These are phyloP conservation scores for Leptographium lundbergii DNA, from an alignment of 2,329 filamentous ascomycete species.

Conservation along the genomic window DNA sequence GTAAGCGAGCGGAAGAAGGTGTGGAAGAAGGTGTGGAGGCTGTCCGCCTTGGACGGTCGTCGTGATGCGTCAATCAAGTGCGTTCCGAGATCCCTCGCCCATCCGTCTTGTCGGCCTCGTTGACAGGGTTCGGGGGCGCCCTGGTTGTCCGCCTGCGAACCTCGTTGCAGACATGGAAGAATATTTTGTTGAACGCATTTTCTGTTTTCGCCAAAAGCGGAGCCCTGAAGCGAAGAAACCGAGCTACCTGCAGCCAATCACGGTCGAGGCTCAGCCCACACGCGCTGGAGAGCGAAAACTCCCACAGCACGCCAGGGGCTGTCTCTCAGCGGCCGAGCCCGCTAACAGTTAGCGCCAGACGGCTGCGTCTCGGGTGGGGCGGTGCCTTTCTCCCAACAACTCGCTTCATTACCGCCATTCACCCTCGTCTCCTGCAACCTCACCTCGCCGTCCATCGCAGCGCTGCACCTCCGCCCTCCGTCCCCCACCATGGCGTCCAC, in stretches of 20 bases:
- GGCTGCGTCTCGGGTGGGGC: not conserved
- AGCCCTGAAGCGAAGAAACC: not conserved
- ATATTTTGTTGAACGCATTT: not conserved
- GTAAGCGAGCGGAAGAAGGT: not conserved
- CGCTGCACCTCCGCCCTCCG: not conserved
- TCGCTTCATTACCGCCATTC: not conserved
- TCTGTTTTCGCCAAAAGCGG: not conserved
- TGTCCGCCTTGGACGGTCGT: not conserved
- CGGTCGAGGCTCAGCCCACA: not conserved
- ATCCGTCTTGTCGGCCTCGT: not conserved
- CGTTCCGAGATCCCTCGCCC: not conserved
- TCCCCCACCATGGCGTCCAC: constrained; percentile 38
- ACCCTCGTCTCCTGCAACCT: not conserved
- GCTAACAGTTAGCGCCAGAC: not conserved
- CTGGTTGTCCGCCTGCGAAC: not conserved
- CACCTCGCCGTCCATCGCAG: not conserved
- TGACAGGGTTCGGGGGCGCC: not conserved
- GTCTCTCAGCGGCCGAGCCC: not conserved
- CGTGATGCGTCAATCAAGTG: not conserved
- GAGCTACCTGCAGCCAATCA: not conserved
- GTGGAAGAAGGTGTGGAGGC: not conserved
- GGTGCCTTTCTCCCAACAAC: not conserved
- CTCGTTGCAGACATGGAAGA: not conserved
- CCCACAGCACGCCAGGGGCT: not conserved
- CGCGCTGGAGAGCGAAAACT: not conserved